A percentile compares a stretch with the other conserved stretches of the same genome.
These are phyloP conservation scores for Luffa acutangula DNA, from an alignment of 306 rosid species.

Conservation along the genomic window DNA sequence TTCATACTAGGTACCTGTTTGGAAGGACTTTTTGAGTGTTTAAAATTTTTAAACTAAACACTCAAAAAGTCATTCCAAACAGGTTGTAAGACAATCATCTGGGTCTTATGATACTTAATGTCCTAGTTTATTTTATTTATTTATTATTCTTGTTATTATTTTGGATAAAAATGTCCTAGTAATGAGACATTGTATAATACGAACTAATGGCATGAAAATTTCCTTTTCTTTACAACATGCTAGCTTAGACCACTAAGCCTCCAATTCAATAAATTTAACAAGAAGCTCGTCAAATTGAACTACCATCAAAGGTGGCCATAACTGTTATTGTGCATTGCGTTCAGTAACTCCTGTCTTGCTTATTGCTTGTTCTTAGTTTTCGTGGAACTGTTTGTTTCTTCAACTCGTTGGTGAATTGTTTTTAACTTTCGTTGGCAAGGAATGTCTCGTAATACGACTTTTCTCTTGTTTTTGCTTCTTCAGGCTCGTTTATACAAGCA, in stretches of 20 bases:
- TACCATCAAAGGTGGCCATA: neutral
- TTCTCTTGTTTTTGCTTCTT: slow-evolving; percentile 16
- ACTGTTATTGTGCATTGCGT: neutral
- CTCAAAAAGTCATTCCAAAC: too few relatives aligned
- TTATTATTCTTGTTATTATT: too few relatives aligned
- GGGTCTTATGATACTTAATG: neutral
- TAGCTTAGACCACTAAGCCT: neutral
- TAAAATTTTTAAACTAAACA: too few relatives aligned
- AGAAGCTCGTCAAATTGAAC: neutral
- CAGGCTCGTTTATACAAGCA: slow-evolving; percentile 67
- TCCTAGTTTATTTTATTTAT: neutral
- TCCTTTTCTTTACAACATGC: neutral
- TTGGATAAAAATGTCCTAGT: too few relatives aligned
- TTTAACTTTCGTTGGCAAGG: neutral
- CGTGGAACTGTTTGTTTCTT: neutral
- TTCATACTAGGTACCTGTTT: too few relatives aligned
- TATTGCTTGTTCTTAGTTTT: neutral
- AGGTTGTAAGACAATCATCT: neutral
- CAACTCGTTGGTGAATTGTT: neutral
- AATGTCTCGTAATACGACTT: neutral
- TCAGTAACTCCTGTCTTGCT: neutral
- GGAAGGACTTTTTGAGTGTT: too few relatives aligned
- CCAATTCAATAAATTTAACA: neutral
- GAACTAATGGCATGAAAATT: neutral
- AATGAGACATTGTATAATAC: too few relatives aligned